Evolutionary conservation across 331 rosid genomes (phyloP).

Genomic region (Quercus phellos): DNA sequence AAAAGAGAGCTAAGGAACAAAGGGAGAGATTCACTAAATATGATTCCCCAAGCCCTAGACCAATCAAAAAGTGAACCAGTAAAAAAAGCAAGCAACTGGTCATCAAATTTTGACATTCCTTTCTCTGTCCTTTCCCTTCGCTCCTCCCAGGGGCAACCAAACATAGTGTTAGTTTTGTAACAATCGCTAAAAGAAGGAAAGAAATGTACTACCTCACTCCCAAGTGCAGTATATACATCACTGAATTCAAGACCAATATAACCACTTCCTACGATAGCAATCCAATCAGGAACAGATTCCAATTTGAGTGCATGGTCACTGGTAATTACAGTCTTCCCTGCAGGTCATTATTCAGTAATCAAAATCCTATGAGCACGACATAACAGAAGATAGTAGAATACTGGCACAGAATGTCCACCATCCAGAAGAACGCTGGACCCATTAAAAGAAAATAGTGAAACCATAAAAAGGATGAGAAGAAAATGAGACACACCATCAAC

Average conservation of each 20-base stretch:
- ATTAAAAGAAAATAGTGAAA: slow-evolving; percentile 7
- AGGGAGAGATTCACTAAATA: too few species aligned
- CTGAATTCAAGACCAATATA: slow-evolving; percentile 99
- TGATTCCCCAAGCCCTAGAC: too few species aligned
- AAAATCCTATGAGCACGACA: slow-evolving; percentile 2
- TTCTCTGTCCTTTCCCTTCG: too few species aligned
- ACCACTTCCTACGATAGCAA: slow-evolving; percentile 97
- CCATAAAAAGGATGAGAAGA: slow-evolving; percentile 1
- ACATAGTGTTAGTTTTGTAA: background rate
- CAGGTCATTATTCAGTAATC: slow-evolving; percentile 21
- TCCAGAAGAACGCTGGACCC: background rate
- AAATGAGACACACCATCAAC: slow-evolving; percentile 61
- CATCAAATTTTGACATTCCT: too few species aligned
- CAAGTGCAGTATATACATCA: slow-evolving; percentile 97
- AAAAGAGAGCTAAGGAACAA: too few species aligned
- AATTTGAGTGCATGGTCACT: slow-evolving; percentile 98
- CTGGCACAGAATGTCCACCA: slow-evolving; percentile 2
- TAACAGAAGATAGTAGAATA: slow-evolving; percentile 15
- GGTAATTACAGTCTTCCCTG: slow-evolving; percentile 98
- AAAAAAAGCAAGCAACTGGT: too few species aligned
- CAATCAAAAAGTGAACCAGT: too few species aligned
- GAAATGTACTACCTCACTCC: slow-evolving; percentile 77
- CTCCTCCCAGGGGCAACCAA: too few species aligned
- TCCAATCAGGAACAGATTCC: slow-evolving; percentile 99
- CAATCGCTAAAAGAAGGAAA: background rate